Base-by-base conservation (phyloP, 164 flowering plant genomes). In the Amborella trichopoda region DNA sequence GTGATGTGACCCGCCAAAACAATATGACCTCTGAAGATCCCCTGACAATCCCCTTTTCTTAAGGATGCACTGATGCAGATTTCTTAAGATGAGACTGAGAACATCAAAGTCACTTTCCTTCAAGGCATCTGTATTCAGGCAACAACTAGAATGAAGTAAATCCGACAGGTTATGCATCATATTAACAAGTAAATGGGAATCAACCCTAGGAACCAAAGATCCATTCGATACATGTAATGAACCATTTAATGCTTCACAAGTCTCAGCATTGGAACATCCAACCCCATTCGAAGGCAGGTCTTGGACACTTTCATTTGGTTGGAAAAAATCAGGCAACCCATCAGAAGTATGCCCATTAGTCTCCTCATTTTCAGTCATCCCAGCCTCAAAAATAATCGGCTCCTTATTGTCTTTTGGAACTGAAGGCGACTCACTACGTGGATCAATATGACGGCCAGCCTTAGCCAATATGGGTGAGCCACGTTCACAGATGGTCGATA, bases 131-230 rank as follows among this genome's bases (percentile, higher is more conserved):
- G 34, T 28, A 53, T 66, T 65, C 47, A 50, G 46, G 13, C 55
- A 65, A 40, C 60, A 61, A 49, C 67, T 23, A 36, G 30, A 56
- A 23, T 50, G 36, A 57, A 83, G 80, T 56, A 75, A 48, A 42
- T 75, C 77, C 43, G 89, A 80, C 11, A 76, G 65, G 50, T 57
- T 60, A 43, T 47, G 62, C 41, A 83, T 58, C 44, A 65, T 60
- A 30, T 63, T 53, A 46, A 78, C 53, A 26, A 81, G 27, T 32
- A 55, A 24, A 11, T 43, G 58, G 24, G 61, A 58, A 61, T 69
- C 50, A 14, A 63, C 19, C 41, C 50, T 71, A 11, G 66, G 55
- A 47, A 32, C 25, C 22, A 62, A 44, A 17, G 34, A 52, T 41
- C 11, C 18, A 18, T 14, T 40, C 41, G 40, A 28, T 23, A 16